phyloP scores from a whole-genome alignment of 106 monocot genomes.

The Amphibolis antarctica region DNA sequence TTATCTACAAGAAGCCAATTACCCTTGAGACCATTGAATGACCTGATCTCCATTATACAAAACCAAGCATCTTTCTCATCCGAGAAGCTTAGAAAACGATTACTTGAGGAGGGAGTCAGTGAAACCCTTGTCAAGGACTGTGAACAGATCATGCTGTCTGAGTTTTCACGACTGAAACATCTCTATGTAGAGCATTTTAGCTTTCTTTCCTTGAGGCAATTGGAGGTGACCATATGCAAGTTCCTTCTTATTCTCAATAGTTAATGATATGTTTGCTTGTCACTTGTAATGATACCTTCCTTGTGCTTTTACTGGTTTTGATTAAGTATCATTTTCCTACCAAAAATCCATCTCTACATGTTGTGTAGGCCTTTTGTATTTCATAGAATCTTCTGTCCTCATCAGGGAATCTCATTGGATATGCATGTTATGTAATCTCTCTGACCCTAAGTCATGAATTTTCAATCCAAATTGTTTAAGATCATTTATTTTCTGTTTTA shows the following conservation, averaged over 20 bases:
- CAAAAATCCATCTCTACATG: too few relatives aligned
- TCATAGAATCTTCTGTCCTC: too few relatives aligned
- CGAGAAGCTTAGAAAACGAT: constrained; percentile 53
- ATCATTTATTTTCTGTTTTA: too few relatives aligned
- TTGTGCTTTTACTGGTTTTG: neutral
- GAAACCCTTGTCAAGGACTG: constrained; percentile 61
- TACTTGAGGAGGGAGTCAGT: constrained; percentile 56
- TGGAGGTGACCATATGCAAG: constrained; percentile 39
- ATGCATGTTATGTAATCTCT: too few relatives aligned
- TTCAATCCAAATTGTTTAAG: too few relatives aligned
- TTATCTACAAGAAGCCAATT: constrained; percentile 39
- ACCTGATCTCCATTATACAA: constrained; percentile 15
- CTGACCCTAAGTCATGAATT: too few relatives aligned
- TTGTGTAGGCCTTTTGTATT: too few relatives aligned
- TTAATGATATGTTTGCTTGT: neutral
- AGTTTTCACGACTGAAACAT: constrained; percentile 54
- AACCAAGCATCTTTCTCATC: constrained; percentile 49
- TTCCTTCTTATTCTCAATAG: neutral
- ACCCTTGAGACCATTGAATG: constrained; percentile 18
- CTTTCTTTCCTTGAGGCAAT: constrained; percentile 37
- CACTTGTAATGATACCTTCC: neutral
- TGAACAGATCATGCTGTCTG: constrained; percentile 71
- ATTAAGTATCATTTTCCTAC: neutral
- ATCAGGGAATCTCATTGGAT: too few relatives aligned
- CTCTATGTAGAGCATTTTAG: constrained; percentile 48